Percentiles rank a stretch among this genome's conserved stretches.
Evolutionary conservation across 2,329 filamentous ascomycete genomes (phyloP).

Genomic region (Claviceps sp.): DNA sequence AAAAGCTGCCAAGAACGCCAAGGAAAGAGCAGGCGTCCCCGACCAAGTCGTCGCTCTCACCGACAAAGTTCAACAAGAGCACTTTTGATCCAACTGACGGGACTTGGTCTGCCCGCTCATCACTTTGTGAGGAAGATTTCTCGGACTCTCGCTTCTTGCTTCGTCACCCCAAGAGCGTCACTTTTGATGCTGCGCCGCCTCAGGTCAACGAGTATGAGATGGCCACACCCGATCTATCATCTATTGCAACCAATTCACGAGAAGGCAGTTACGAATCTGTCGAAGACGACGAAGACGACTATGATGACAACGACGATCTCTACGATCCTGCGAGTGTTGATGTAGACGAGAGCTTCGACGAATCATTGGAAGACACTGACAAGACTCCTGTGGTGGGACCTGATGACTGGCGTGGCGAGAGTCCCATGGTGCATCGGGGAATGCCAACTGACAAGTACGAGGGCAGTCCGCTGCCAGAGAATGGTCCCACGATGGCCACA

Average conservation of each 20-base stretch:
- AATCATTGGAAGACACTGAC: conserved; percentile 84
- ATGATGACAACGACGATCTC: conserved; percentile 49
- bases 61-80: conserved; percentile 50
- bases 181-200: conserved; percentile 85
- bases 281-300: conserved; percentile 55
- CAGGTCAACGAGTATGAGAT: conserved; percentile 97
- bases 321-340: conserved; percentile 39
- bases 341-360: conserved; percentile 82
- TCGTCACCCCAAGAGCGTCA: conserved; percentile 90
- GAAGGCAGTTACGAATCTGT: conserved; percentile 88
- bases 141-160: conserved; percentile 56
- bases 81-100: conserved; percentile 56
- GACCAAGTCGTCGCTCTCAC: conserved; percentile 77
- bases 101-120: conserved; percentile 54
- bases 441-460: conserved; percentile 36
- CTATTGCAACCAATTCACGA: conserved; percentile 74
- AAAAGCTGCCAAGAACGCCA: conserved; percentile 33
- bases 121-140: conserved; percentile 42
- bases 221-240: conserved; percentile 92
- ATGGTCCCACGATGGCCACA: conserved; percentile 24
- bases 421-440: conserved; percentile 27
- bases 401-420: conserved; percentile 81
- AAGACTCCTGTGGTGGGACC: conserved; percentile 97
- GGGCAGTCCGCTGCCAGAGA: conserved; percentile 53
- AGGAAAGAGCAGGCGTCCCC: conserved; percentile 66